phyloP scores from a whole-genome alignment of 768 basidiomycete genomes.

The Paxillus ammoniavirescens region DNA sequence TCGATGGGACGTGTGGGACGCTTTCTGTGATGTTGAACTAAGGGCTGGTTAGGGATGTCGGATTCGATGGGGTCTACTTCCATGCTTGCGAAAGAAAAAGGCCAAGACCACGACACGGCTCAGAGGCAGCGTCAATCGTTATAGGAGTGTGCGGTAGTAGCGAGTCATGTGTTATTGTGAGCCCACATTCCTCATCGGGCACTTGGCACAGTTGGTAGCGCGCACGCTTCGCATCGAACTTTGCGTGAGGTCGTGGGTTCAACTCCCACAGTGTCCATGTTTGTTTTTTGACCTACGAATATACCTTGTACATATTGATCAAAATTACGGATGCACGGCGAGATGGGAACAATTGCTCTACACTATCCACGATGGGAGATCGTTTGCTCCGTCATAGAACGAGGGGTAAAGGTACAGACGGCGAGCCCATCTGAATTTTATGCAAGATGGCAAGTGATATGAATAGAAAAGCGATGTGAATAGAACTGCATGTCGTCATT shows the following conservation, averaged over 20 bases:
- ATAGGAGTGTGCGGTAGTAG: not conserved
- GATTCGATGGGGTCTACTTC: slow-evolving; percentile 29
- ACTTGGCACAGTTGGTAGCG: slow-evolving; percentile 35
- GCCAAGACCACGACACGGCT: not conserved
- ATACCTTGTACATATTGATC: too few species aligned
- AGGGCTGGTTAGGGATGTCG: slow-evolving; percentile 18
- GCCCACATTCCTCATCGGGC: slow-evolving; percentile 1
- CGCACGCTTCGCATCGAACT: slow-evolving; percentile 29
- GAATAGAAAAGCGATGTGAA: not conserved
- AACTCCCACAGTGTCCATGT: slow-evolving; percentile 33
- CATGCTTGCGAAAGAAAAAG: slow-evolving; percentile 26
- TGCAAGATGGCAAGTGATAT: too few species aligned
- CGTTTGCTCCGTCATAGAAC: too few species aligned
- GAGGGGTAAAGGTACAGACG: too few species aligned
- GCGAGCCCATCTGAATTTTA: too few species aligned
- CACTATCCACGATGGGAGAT: too few species aligned
- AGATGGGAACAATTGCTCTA: too few species aligned
- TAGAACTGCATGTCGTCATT: slow-evolving; percentile 24
- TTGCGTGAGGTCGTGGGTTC: slow-evolving; percentile 35
- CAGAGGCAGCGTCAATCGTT: not conserved
- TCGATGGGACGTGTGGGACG: slow-evolving; percentile 51
- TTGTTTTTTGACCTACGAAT: not conserved
- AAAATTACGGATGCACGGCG: too few species aligned
- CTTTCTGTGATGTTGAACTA: slow-evolving; percentile 12
- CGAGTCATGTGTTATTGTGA: not conserved